These are phyloP conservation scores for Sphaerobolus stellatus DNA, from an alignment of 1,284 basidiomycete genomes.

Conservation along the genomic window DNA sequence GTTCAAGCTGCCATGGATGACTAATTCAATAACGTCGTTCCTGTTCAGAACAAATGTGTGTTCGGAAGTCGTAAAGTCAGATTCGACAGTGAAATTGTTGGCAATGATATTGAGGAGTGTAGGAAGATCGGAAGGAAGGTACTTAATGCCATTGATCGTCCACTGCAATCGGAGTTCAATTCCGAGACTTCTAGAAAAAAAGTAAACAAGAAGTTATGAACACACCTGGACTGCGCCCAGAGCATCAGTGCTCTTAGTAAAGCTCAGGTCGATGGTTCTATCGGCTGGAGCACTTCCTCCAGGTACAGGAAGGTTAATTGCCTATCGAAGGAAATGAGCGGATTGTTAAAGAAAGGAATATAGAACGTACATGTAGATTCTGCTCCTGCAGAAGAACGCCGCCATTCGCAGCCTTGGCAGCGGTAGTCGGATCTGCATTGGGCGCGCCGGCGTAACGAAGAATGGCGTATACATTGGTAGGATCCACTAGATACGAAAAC, in stretches of 20 bases:
- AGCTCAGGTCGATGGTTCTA: constrained; percentile 6
- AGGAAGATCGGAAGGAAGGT: constrained; percentile 27
- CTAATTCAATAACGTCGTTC: constrained; percentile 25
- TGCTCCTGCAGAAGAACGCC: constrained; percentile 25
- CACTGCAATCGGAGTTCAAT: background rate
- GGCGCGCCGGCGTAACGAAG: constrained; percentile 37
- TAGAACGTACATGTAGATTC: constrained; percentile 21
- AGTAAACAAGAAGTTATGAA: background rate
- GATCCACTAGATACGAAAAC: no score
- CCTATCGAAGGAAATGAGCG: constrained; percentile 2
- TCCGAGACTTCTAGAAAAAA: background rate
- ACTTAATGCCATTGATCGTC: constrained; percentile 9
- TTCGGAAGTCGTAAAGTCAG: constrained; percentile 1
- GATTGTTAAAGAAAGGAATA: background rate
- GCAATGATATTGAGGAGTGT: constrained; percentile 32
- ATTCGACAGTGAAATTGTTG: no score
- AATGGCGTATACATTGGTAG: no score
- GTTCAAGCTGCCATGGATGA: no score
- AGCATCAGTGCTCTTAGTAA: constrained; percentile 4
- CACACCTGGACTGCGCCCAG: constrained; percentile 19
- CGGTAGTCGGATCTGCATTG: constrained; percentile 28
- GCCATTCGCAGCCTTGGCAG: constrained; percentile 15
- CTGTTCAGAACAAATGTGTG: constrained; percentile 18
- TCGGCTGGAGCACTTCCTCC: constrained; percentile 7
- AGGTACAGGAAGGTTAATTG: background rate